Evolutionary conservation across 73 alveolate species (phyloP), one percentile per base, ranked within the genome.

Genomic region (Paramecium biaurelia): DNA sequence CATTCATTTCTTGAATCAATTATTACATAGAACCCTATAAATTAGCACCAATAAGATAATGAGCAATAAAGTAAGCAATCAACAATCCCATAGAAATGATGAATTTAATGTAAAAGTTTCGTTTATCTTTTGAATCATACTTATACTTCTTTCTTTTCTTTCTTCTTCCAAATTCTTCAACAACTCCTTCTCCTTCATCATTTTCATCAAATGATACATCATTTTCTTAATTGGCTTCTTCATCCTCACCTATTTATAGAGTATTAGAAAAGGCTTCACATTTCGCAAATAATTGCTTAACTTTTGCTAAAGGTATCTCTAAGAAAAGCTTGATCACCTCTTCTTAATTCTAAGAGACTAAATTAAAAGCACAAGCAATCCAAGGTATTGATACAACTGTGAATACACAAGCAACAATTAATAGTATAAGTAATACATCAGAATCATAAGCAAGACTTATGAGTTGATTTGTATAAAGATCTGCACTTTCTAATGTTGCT

Each of bases 121-220:
- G 70, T 34, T 89, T 70, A 38, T 89, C 94, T 12, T 45, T 89
- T 7, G 92, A 70, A 41, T 89, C 94, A 45, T 70, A 89, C 63
- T 89, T 89, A 38, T 70, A 89, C 87, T 89, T 89, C 87, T 82
- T 89, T 70, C 87, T 37, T 82, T 89, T 89, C 41, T 82, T 89
- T 43, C 87, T 89, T 89, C 94, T 89, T 15, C 94, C 94, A 14
- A 89, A 89, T 37, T 89, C 94, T 30, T 82, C 89, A 34, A 76
- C 94, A 70, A 70, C 57, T 12, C 74, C 92, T 32, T 89, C 94
- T 20, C 74, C 89, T 38, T 70, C 94, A 18, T 70, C 94, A 37
- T 70, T 70, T 23, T 89, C 94, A n/a, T 89, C 94, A 63, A 34
- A 30, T 34, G 76, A 43, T 3, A 42, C 23, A 9, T 42, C 87